Evolutionary conservation across 495 filamentous ascomycete genomes (phyloP), one percentile per base, ranked within the genome.

Genomic region (Xylaria flabelliformis): DNA sequence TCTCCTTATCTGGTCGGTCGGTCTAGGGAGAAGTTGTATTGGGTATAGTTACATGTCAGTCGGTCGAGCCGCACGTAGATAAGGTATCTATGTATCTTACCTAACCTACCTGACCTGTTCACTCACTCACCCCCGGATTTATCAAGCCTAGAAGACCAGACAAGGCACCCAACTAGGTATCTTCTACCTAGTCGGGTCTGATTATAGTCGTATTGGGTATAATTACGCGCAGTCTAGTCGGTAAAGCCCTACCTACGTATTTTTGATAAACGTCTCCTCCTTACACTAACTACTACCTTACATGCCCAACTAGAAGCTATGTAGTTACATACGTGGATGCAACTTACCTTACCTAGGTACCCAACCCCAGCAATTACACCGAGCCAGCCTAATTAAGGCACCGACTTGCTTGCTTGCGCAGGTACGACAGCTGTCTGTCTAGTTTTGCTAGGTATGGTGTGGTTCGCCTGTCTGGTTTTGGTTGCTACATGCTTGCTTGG

Each of bases 181-280:
- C 50, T 53, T 21, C 21, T 4, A 53, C 6, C 2, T 12, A 53
- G 50, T 53, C 50, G 50, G 50, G 50, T 53, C 50, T 24, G 21
- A 24, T 2, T 6, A 56, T 13, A 9, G 51, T 56, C 26, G 51
- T 17, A 56, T 56, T 56, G 51, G 51, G 51, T 56, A 56, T 56
- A 56, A 24, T 32, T 29, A 29, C 51, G 12, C 13, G 10, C 26
- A 7, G 51, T 29, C 2, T 24, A 5, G 9, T 29, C 51, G 51
- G 24, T 56, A 56, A 24, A 56, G 51, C 51, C 51, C 51, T 56
- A 55, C 51, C n/a, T n/a, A n/a, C n/a, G n/a, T n/a, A n/a, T n/a
- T n/a, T 21, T 15, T 55, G 53, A 56, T 32, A 13, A 56, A 56
- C 26, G 32, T 26, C 53, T 56, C 53, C 19, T 50, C 1, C 19